Evolutionary conservation across 768 basidiomycete genomes (phyloP), one percentile per base, ranked within the genome.

Genomic region (Mycena pura): DNA sequence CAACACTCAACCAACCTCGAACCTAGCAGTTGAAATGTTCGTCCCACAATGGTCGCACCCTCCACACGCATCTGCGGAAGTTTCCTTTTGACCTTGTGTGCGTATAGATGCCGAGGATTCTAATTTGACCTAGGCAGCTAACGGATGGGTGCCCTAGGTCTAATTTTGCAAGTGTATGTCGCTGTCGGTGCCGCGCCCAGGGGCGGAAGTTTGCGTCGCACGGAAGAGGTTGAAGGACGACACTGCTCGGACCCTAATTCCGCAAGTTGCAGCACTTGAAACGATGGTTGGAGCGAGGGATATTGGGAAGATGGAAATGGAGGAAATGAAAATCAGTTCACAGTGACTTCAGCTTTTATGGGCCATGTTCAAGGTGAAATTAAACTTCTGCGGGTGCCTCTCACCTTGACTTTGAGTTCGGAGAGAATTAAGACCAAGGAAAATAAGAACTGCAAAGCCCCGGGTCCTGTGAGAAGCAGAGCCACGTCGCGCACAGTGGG

Each of bases 31-130:
- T 53, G 51, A 29, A 43, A 53, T 40, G 28, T 43, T 53, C 40
- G 28, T 53, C 19, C 51, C 51, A 53, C 40, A 53, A 53, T 53
- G 51, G 40, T 40, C 40, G 38, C 51, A 28, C 39, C 51, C 15
- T 53, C 28, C 48, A 50, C 31, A 50, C 48, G 48, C 48, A 50
- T 50, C 48, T 15, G 32, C 48, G 32, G 32, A 50, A 50, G 48
- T 50, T 50, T 50, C 34, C 48, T 50, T 50, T 22, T 50, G 32
- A 50, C 32, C 32, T 50, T 43, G 40, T 53, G 51, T 53, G 40
- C 51, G 40, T 53, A 53, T 40, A 53, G 51, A 53, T 53, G 51
- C 51, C 40, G 51, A 53, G 39, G 19, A 29, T 53, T 53, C 51
- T 43, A 47, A 53, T 53, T 53, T 32, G 51, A 53, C 15, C 39